Conservation (phyloP, 768 basidiomycete species). For the Suillus spraguei region DNA sequence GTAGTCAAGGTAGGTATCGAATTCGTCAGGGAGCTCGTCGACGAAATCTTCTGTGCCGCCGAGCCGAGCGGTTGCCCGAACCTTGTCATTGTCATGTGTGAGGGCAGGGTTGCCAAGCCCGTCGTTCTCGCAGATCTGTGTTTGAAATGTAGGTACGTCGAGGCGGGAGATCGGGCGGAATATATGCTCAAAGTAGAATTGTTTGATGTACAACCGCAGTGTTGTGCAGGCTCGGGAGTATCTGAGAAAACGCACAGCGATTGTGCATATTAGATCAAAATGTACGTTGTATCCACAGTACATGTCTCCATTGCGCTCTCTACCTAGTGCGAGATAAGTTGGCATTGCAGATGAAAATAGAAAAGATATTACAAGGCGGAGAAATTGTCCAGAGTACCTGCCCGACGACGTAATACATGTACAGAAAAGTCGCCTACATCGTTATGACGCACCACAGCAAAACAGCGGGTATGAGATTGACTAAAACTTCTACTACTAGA, state of each 20-base stretch:
- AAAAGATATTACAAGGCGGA: conserved; percentile 53
- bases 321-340: conserved; percentile 42
- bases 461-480: conserved; percentile 61
- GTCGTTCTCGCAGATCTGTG: no score
- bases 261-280: conserved; percentile 55
- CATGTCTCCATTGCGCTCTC: conserved; percentile 67
- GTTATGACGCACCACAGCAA: conserved; percentile 51
- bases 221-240: conserved; percentile 42
- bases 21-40: conserved; percentile 61
- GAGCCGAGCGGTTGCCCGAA: conserved; percentile 65
- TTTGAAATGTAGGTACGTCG: conserved; percentile 71
- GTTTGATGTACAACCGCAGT: conserved; percentile 55
- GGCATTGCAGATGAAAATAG: conserved; percentile 12
- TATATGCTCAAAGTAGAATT: conserved; percentile 60
- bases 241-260: conserved; percentile 47
- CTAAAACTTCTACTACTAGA: conserved; percentile 42
- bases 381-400: conserved; percentile 70
- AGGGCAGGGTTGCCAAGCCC: conserved; percentile 67
- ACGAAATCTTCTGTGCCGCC: conserved; percentile 75
- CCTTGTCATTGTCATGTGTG: conserved; percentile 51
- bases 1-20: conserved; percentile 74
- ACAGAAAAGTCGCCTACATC: conserved; percentile 2
- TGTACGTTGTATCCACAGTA: conserved; percentile 56
- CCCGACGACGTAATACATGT: neutral
- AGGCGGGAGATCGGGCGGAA: conserved; percentile 68